Conservation (phyloP, 2,329 filamentous ascomycete genomes). For the Hypoxylon rubiginosum region DNA sequence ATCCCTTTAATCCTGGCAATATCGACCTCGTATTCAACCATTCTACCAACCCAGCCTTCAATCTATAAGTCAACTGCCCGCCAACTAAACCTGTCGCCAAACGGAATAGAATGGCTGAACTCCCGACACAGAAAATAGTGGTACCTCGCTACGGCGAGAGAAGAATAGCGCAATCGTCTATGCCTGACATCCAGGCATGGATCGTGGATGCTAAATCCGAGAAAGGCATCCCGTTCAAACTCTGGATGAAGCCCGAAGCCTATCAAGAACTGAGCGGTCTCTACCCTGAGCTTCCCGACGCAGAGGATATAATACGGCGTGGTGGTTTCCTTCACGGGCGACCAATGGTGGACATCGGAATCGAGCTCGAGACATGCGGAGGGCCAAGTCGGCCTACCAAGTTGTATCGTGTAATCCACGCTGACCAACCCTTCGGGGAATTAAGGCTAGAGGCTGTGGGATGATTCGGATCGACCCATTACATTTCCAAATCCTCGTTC, state of each 20-base stretch:
- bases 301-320: not conserved
- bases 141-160: slow-evolving; percentile 12
- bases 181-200: not conserved
- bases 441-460: slow-evolving; percentile 4
- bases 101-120: not conserved
- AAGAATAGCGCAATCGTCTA: not conserved
- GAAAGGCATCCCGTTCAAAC: not conserved
- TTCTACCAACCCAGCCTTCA: too few relatives aligned
- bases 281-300: not conserved
- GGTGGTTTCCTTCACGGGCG: slow-evolving; percentile 12
- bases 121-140: slow-evolving; percentile 1
- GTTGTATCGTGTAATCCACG: slow-evolving; percentile 20
- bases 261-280: slow-evolving; percentile 1
- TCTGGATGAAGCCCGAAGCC: slow-evolving; percentile 10
- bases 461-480: slow-evolving; percentile 1
- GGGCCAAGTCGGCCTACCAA: slow-evolving; percentile 3
- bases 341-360: not conserved
- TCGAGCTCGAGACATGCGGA: slow-evolving; percentile 8
- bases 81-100: not conserved
- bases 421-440: slow-evolving; percentile 11
- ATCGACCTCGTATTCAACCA: not conserved
- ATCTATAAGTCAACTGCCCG: too few relatives aligned
- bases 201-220: slow-evolving; percentile 1
- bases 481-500: slow-evolving; percentile 13
- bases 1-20: not conserved